phyloP scores from a whole-genome alignment of 2,329 filamentous ascomycete species.

The Aspergillus uvarum region DNA sequence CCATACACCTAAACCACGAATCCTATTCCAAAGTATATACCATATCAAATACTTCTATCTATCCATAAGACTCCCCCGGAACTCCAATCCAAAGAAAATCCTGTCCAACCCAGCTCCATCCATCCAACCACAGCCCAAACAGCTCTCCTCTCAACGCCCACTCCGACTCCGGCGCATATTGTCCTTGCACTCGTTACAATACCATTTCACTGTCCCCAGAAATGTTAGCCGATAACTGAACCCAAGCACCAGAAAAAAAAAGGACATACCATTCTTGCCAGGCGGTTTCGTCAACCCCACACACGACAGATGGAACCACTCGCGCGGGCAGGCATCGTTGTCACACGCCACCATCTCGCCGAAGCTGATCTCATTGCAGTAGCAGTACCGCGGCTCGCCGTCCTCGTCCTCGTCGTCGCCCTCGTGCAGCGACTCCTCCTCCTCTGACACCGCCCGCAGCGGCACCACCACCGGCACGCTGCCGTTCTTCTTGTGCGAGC shows the following conservation, averaged over 20 bases:
- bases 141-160: constrained; percentile 23
- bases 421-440: constrained; percentile 46
- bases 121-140: background rate
- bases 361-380: constrained; percentile 77
- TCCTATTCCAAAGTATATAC: too few species aligned
- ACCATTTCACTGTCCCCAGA: constrained; percentile 68
- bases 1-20: too few species aligned
- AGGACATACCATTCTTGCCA: constrained; percentile 67
- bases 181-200: constrained; percentile 75
- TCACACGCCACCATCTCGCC: constrained; percentile 85
- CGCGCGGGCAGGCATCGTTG: constrained; percentile 67
- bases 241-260: constrained; percentile 7
- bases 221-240: constrained; percentile 21
- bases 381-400: constrained; percentile 74
- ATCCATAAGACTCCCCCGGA: too few species aligned
- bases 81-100: too few species aligned
- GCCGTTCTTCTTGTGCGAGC: constrained; percentile 37
- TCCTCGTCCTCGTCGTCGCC: constrained; percentile 64
- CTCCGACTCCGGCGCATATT: constrained; percentile 57
- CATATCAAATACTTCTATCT: too few species aligned
- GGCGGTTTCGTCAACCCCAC: constrained; percentile 77
- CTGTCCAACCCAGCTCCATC: background rate
- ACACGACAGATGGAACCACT: constrained; percentile 84
- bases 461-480: constrained; percentile 23
- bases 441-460: constrained; percentile 37